Percentiles rank a stretch among this genome's conserved stretches.
Conservation (phyloP, 768 basidiomycete species). For the Mycena indigotica region DNA sequence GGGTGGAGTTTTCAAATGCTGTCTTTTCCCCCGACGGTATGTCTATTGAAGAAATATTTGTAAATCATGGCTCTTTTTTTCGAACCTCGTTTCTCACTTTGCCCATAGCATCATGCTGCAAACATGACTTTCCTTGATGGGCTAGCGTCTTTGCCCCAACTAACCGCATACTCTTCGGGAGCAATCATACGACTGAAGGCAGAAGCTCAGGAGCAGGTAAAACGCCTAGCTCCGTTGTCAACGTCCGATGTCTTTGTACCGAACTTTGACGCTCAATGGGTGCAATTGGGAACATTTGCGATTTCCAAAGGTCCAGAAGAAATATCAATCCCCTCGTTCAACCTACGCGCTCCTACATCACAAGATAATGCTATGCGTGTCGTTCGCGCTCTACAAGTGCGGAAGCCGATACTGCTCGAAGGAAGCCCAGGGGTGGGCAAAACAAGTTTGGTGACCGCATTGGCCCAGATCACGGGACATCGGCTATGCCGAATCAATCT, state of each 20-base stretch:
- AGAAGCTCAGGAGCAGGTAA: conserved; percentile 57
- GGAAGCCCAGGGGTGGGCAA: conserved; percentile 99
- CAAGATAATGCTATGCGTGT: conserved; percentile 86
- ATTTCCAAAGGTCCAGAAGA: conserved; percentile 59
- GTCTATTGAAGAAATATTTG: conserved; percentile 61
- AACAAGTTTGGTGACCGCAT: conserved; percentile 87
- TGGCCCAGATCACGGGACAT: conserved; percentile 80
- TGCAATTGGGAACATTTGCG: conserved; percentile 76
- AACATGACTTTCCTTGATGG: conserved; percentile 93
- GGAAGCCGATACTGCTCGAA: conserved; percentile 91
- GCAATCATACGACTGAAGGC: conserved; percentile 62
- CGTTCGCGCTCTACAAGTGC: conserved; percentile 83
- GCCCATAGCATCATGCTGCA: conserved; percentile 81
- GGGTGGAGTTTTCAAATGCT: conserved; percentile 87
- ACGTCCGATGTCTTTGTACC: conserved; percentile 33
- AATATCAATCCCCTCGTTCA: conserved; percentile 55
- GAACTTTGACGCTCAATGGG: conserved; percentile 33
- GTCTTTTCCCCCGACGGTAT: conserved; percentile 42
- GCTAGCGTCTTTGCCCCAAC: conserved; percentile 74
- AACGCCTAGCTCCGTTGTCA: conserved; percentile 54
- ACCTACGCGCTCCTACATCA: conserved; percentile 87
- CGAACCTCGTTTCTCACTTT: conserved; percentile 12
- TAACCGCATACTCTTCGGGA: conserved; percentile 61
- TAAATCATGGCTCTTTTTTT: conserved; percentile 38
- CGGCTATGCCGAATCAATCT: conserved; percentile 90